phyloP scores from a whole-genome alignment of 495 filamentous ascomycete species.

The Recurvomyces mirabilis region DNA sequence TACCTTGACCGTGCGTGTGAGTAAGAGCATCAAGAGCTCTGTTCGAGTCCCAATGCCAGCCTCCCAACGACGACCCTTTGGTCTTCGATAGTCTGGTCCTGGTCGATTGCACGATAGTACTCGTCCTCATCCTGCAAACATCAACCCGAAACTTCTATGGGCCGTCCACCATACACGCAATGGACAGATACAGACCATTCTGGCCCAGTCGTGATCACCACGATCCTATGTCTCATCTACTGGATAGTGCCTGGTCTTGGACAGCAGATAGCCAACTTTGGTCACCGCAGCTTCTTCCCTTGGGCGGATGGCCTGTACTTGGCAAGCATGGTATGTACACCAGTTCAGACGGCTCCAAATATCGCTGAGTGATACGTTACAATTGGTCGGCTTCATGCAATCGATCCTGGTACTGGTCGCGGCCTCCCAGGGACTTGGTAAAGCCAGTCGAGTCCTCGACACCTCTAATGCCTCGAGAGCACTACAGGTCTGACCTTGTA shows the following conservation, averaged over 20 bases:
- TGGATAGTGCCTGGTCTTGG: conserved; percentile 3
- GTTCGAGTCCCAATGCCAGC: too few species aligned
- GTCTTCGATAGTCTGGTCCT: too few species aligned
- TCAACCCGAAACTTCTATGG: too few species aligned
- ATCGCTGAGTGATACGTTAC: background rate
- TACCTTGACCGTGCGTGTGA: too few species aligned
- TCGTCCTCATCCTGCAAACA: too few species aligned
- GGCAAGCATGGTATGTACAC: conserved; percentile 4
- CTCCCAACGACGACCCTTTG: too few species aligned
- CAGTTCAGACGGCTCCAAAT: too few species aligned
- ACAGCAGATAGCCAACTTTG: background rate
- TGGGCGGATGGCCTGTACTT: background rate
- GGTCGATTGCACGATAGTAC: too few species aligned
- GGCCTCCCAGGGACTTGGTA: background rate
- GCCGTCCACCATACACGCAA: conserved; percentile 5
- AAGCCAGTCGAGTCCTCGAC: background rate
- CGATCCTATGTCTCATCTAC: conserved; percentile 2
- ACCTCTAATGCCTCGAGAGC: too few species aligned
- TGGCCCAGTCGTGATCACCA: conserved; percentile 7
- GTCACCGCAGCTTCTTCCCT: background rate
- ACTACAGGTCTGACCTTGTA: too few species aligned
- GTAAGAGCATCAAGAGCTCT: too few species aligned
- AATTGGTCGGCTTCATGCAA: conserved; percentile 1
- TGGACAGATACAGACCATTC: conserved; percentile 8
- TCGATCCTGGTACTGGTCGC: conserved; percentile 3